A percentile compares a stretch with the other conserved stretches of the same genome.
Evolutionary conservation across 164 flowering plant species (phyloP).

Genomic region (Magnolia changhungtana): DNA sequence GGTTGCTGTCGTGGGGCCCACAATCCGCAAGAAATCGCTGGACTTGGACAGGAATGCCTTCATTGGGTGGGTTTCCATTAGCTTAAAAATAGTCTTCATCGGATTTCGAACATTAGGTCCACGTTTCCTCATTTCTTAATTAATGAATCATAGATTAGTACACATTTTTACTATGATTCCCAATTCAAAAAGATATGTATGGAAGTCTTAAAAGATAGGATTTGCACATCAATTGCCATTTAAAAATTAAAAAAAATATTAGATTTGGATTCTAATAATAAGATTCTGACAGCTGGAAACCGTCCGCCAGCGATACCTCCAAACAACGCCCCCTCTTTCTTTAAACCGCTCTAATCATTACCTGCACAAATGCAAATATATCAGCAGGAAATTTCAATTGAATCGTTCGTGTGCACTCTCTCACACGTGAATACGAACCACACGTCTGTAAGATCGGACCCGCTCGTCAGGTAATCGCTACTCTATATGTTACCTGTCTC

Average conservation of each 20-base stretch:
- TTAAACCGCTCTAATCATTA: background rate
- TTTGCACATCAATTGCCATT: background rate
- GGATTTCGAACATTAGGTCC: too few relatives aligned
- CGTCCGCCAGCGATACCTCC: background rate
- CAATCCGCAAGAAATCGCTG: too few relatives aligned
- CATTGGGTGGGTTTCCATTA: too few relatives aligned
- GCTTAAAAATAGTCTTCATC: too few relatives aligned
- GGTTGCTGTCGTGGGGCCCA: too few relatives aligned
- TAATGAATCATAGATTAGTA: too few relatives aligned
- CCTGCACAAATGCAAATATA: background rate
- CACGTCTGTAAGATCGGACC: background rate
- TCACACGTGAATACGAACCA: background rate
- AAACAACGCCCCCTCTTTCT: background rate
- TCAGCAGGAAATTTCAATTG: background rate
- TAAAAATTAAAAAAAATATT: too few relatives aligned
- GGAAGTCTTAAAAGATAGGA: background rate
- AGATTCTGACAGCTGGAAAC: conserved; percentile 4
- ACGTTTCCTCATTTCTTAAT: too few relatives aligned
- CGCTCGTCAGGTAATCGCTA: background rate
- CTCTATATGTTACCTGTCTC: too few relatives aligned
- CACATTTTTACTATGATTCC: too few relatives aligned
- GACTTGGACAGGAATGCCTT: too few relatives aligned
- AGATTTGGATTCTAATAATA: background rate
- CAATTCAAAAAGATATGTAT: background rate
- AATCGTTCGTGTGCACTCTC: background rate